phyloP scores from a whole-genome alignment of 768 basidiomycete species.

The Xanthoconium stramineum region DNA sequence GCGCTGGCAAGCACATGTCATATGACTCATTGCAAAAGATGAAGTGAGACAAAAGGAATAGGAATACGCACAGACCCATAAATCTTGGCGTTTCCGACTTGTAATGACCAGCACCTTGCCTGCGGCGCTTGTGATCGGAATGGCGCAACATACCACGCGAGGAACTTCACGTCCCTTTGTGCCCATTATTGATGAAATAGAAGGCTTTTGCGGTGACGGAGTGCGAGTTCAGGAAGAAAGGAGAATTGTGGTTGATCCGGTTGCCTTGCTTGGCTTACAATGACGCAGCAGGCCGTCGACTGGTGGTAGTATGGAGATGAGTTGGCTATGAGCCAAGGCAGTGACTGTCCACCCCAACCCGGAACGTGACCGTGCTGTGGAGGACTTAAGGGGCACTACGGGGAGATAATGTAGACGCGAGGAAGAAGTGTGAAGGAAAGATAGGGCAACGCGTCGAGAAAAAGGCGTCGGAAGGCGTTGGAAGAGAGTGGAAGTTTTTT shows the following conservation, averaged over 20 bases:
- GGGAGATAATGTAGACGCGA: conserved; percentile 6
- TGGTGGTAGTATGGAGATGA: conserved; percentile 11
- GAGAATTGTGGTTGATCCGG: background rate
- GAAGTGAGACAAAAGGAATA: conserved; percentile 3
- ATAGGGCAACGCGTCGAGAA: background rate
- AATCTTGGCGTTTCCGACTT: conserved; percentile 74
- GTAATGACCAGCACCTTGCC: conserved; percentile 82
- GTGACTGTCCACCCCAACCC: conserved; percentile 8
- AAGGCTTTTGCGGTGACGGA: conserved; percentile 3
- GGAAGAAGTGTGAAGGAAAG: conserved; percentile 10
- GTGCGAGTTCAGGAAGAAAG: background rate
- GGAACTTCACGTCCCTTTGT: conserved; percentile 78
- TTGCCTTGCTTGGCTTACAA: background rate
- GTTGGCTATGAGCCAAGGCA: background rate
- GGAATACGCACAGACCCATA: conserved; percentile 82
- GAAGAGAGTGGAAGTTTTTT: conserved; percentile 15
- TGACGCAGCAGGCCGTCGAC: background rate
- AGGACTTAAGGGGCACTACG: conserved; percentile 11
- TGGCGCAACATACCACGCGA: conserved; percentile 88
- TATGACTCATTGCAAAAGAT: background rate
- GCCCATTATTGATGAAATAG: conserved; percentile 33
- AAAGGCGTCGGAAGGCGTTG: conserved; percentile 4
- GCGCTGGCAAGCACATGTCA: conserved; percentile 1
- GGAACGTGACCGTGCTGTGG: conserved; percentile 3
- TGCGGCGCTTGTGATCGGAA: conserved; percentile 71